Conservation (phyloP, 345 rosid genomes). For the Pistacia vera region DNA sequence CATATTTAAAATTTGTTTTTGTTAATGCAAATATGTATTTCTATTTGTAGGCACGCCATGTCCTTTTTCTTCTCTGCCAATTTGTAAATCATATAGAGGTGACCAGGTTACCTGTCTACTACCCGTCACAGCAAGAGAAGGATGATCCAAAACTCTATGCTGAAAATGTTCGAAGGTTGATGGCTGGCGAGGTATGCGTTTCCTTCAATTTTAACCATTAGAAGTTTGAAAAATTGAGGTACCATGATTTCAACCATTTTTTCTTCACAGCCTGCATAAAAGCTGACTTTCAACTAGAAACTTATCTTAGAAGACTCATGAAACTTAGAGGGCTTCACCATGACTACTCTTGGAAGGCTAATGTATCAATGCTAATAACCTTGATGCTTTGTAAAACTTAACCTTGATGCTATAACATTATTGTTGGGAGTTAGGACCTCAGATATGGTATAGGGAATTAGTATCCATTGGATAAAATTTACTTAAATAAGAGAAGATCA, state of each 20-base stretch:
- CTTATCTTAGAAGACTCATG: not conserved
- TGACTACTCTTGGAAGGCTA: not conserved
- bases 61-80: constrained; percentile 84
- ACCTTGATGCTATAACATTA: not conserved
- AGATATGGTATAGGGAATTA: not conserved
- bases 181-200: constrained; percentile 81
- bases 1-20: not conserved
- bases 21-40: constrained; percentile 2
- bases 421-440: not conserved
- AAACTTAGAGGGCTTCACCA: not conserved
- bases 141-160: constrained; percentile 89
- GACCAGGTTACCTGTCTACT: constrained; percentile 71
- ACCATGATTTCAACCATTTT: not conserved
- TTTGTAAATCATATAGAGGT: constrained; percentile 89
- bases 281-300: not conserved
- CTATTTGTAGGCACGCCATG: constrained; percentile 73
- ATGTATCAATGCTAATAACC: not conserved
- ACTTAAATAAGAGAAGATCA: too few relatives aligned
- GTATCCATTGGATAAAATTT: not conserved
- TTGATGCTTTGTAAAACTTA: constrained; percentile 3
- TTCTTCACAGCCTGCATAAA: not conserved
- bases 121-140: constrained; percentile 89
- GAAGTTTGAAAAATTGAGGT: not conserved
- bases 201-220: constrained; percentile 2
- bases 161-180: constrained; percentile 73